These are phyloP conservation scores for Saccharomycopsis oosterbeekiorum DNA, from an alignment of 805 yeast species.

Conservation along the genomic window DNA sequence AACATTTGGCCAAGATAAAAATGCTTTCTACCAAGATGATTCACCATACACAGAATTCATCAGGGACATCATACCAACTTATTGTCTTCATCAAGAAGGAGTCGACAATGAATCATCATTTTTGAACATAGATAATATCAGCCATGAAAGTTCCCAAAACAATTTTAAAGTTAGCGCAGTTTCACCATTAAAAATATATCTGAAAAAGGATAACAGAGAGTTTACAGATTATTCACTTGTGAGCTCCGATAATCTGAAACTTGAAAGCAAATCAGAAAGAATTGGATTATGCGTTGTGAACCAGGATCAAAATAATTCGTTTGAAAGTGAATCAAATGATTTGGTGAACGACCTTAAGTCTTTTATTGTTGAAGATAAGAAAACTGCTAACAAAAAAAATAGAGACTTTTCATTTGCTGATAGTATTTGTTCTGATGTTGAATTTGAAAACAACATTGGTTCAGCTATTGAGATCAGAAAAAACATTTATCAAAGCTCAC, in stretches of 20 bases:
- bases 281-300: not conserved
- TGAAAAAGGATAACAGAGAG: no score
- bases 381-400: not conserved
- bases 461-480: not conserved
- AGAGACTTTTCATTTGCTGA: constrained; percentile 17
- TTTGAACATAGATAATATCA: no score
- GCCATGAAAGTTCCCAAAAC: no score
- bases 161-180: no score
- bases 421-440: constrained; percentile 17
- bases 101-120: not conserved
- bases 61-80: not conserved
- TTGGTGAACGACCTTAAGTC: not conserved
- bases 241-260: no score
- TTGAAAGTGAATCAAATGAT: not conserved
- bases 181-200: no score
- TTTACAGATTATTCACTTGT: no score
- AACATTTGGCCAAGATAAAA: not conserved
- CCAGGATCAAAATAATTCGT: not conserved
- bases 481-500: not conserved
- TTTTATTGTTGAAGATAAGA: not conserved
- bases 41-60: constrained; percentile 2
- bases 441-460: constrained; percentile 13
- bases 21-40: not conserved
- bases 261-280: not conserved
- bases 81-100: not conserved